A percentile compares a stretch with the other conserved stretches of the same genome.
These are phyloP conservation scores for Sparassis latifolia DNA, from an alignment of 1,284 basidiomycete species.

Conservation along the genomic window DNA sequence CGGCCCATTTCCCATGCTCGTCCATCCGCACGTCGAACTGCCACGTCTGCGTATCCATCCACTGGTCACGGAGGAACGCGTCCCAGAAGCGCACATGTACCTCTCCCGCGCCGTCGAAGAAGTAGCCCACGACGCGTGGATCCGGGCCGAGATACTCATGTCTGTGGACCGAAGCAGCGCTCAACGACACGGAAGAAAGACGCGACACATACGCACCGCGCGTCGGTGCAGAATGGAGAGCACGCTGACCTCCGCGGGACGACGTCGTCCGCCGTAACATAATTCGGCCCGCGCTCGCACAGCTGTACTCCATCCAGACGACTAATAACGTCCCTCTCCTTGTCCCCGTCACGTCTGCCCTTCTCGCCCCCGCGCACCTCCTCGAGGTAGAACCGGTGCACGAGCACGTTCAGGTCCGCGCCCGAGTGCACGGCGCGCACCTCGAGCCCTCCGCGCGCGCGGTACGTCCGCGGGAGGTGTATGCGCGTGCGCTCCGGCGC, in stretches of 20 bases:
- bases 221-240: neutral
- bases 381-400: conserved; percentile 31
- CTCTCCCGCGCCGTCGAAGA: conserved; percentile 30
- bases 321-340: conserved; percentile 3
- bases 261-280: conserved; percentile 31
- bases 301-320: neutral
- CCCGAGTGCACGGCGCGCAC: conserved; percentile 25
- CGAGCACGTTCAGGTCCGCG: conserved; percentile 33
- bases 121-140: conserved; percentile 36
- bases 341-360: neutral
- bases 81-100: conserved; percentile 38
- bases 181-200: neutral
- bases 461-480: conserved; percentile 35
- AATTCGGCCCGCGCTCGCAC: conserved; percentile 26
- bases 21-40: conserved; percentile 27
- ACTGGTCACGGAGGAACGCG: conserved; percentile 35
- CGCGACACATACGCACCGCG: neutral
- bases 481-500: conserved; percentile 23
- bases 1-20: conserved; percentile 25
- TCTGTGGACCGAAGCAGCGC: conserved; percentile 17
- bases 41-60: conserved; percentile 39
- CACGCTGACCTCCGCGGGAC: conserved; percentile 27
- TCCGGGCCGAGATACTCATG: conserved; percentile 39
- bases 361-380: conserved; percentile 3
- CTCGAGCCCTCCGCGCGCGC: conserved; percentile 30